Percentiles rank a stretch among this genome's conserved stretches.
Evolutionary conservation across 345 rosid genomes (phyloP).

Genomic region (Kandelia obovata): DNA sequence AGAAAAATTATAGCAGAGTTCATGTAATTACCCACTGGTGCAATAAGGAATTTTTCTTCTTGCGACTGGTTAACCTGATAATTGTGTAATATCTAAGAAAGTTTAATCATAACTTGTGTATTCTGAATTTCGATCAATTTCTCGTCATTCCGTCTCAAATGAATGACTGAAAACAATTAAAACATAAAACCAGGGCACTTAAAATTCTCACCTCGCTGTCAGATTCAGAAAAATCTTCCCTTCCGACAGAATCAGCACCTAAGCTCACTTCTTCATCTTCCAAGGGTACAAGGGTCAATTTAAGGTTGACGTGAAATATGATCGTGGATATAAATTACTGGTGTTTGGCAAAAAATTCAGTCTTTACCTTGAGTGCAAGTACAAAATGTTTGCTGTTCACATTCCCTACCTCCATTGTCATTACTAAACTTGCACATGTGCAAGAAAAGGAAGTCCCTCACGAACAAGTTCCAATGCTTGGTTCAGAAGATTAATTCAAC

Average conservation of each 20-base stretch:
- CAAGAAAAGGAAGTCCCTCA: too few species aligned
- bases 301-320: slow-evolving; percentile 4
- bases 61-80: slow-evolving; percentile 63
- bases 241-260: slow-evolving; percentile 55
- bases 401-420: slow-evolving; percentile 86
- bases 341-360: slow-evolving; percentile 8
- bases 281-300: slow-evolving; percentile 8
- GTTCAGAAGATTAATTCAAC: too few species aligned
- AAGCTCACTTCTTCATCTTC: slow-evolving; percentile 59
- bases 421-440: too few species aligned
- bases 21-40: slow-evolving; percentile 58
- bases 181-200: slow-evolving; percentile 3
- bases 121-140: too few species aligned
- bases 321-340: slow-evolving; percentile 6
- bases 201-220: slow-evolving; percentile 67
- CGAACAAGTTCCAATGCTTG: too few species aligned
- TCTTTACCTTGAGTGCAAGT: slow-evolving; percentile 71
- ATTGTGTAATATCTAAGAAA: slow-evolving; percentile 13
- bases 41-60: slow-evolving; percentile 54
- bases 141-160: too few species aligned
- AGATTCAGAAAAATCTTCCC: slow-evolving; percentile 62
- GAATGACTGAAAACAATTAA: neutral
- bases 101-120: too few species aligned
- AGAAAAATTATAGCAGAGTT: neutral
- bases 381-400: slow-evolving; percentile 95